These are phyloP conservation scores for Gloeostereum incarnatum DNA, from an alignment of 768 basidiomycete genomes.

Conservation along the genomic window DNA sequence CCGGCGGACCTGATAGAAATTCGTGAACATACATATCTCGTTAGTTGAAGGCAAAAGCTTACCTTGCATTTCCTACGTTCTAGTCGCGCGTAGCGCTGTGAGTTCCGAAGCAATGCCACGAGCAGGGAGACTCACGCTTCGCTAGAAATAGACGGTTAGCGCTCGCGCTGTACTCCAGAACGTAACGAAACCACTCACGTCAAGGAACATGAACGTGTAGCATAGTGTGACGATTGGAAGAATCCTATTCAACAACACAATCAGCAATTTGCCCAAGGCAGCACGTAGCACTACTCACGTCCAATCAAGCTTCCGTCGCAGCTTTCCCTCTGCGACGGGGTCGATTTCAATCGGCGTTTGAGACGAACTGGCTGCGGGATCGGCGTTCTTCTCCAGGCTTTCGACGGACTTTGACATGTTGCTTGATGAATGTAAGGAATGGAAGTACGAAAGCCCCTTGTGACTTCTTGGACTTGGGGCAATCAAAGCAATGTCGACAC, in stretches of 20 bases:
- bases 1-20: conserved; percentile 1
- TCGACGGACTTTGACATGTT: too few species aligned
- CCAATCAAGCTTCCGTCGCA: not conserved
- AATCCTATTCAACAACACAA: not conserved
- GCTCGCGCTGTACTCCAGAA: not conserved
- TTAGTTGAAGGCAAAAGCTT: conserved; percentile 4
- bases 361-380: too few species aligned
- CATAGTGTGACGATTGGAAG: not conserved
- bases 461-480: too few species aligned
- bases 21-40: not conserved
- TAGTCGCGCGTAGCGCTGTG: not conserved
- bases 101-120: not conserved
- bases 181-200: not conserved
- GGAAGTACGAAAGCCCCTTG: too few species aligned
- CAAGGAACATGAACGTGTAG: not conserved
- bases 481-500: too few species aligned
- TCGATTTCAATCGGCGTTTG: too few species aligned
- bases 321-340: not conserved
- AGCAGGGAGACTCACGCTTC: not conserved
- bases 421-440: too few species aligned
- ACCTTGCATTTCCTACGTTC: conserved; percentile 37
- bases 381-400: too few species aligned
- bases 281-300: not conserved
- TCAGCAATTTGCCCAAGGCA: not conserved
- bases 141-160: not conserved